Conservation (phyloP, 2,329 filamentous ascomycete genomes). For the Leptographium flavum region DNA sequence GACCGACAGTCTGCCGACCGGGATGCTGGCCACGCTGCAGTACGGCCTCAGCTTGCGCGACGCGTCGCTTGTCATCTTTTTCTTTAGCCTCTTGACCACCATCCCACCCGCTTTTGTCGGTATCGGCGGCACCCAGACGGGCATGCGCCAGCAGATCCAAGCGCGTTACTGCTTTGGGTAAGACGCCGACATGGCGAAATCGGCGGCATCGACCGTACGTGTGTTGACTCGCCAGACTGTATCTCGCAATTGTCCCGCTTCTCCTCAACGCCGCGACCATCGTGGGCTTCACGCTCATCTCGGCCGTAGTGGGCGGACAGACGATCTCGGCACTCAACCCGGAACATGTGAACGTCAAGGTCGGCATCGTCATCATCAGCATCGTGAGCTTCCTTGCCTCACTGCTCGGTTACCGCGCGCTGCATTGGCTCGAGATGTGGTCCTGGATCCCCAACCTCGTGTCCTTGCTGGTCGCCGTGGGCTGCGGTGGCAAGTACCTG, state of each 20-base stretch:
- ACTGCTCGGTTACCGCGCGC: constrained; percentile 37
- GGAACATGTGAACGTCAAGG: constrained; percentile 31
- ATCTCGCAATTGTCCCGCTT: constrained; percentile 35
- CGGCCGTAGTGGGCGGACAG: constrained; percentile 41
- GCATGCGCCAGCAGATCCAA: constrained; percentile 44
- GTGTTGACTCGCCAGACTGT: constrained; percentile 21
- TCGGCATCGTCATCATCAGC: constrained; percentile 42
- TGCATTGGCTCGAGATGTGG: constrained; percentile 41
- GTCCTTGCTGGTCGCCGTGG: constrained; percentile 35
- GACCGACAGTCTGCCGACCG: constrained; percentile 35
- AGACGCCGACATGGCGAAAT: neutral
- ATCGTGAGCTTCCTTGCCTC: constrained; percentile 37
- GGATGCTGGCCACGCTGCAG: constrained; percentile 39
- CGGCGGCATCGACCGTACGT: no score
- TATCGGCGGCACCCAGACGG: constrained; percentile 39
- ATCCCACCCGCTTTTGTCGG: constrained; percentile 40
- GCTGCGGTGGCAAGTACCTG: constrained; percentile 36
- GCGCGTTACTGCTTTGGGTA: constrained; percentile 46
- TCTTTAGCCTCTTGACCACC: constrained; percentile 40
- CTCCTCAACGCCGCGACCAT: constrained; percentile 42
- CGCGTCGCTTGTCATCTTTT: constrained; percentile 40
- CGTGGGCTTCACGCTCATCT: constrained; percentile 42
- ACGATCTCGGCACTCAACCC: constrained; percentile 32
- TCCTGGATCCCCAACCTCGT: constrained; percentile 41
- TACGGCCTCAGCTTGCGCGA: constrained; percentile 41